phyloP scores from a whole-genome alignment of 164 flowering plant genomes.

The Tetrastigma voinierianum region DNA sequence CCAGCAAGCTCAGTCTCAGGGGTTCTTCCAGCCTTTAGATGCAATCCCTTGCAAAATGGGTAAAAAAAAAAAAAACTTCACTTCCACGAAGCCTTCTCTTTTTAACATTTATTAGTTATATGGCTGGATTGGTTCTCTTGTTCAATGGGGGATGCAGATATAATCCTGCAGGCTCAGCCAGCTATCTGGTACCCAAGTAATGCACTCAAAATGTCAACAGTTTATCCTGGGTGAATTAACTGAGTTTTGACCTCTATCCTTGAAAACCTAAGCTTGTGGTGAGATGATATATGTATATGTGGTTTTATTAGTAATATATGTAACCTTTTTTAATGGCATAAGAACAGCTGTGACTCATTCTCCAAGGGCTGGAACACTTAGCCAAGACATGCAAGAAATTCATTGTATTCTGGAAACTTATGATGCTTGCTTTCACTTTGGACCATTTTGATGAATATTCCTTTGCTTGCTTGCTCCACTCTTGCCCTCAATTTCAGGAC shows the following conservation, averaged over 20 bases:
- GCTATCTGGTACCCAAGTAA: conserved; percentile 23
- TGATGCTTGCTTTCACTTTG: no score
- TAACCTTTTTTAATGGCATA: neutral
- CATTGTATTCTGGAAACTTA: no score
- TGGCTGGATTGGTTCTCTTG: no score
- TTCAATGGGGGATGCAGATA: conserved; percentile 17
- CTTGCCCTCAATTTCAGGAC: no score
- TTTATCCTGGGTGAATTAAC: conserved; percentile 50
- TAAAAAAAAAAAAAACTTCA: no score
- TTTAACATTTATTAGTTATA: neutral
- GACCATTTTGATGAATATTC: no score
- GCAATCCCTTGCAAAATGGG: conserved; percentile 69
- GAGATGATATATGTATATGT: neutral
- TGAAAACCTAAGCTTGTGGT: no score
- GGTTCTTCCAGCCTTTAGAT: conserved; percentile 57
- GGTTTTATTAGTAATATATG: neutral
- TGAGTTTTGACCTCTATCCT: conserved; percentile 8
- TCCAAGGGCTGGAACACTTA: no score
- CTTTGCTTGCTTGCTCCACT: no score
- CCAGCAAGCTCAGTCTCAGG: conserved; percentile 50
- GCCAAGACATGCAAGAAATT: no score
- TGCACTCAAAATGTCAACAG: conserved; percentile 35
- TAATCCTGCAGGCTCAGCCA: conserved; percentile 21
- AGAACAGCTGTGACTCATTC: neutral
- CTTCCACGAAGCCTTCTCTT: no score